Percentiles rank a stretch among this genome's conserved stretches.
Conservation (phyloP, 805 yeast genomes). For the Cyberlindnera meyerae region DNA sequence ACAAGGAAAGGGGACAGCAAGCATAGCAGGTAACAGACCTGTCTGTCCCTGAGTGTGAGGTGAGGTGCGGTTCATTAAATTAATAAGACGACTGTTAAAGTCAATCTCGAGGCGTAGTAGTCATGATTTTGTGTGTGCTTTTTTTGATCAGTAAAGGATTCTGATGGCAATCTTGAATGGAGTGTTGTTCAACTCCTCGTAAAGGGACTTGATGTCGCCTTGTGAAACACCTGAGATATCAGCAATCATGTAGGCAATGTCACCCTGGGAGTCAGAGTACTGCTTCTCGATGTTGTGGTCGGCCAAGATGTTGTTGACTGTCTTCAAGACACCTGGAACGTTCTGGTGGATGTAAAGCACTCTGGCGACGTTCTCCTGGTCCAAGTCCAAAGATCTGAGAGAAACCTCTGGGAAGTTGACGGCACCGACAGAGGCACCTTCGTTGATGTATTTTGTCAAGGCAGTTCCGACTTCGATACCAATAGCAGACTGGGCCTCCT, state of each 20-base stretch:
- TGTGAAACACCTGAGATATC: conserved; percentile 84
- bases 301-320: conserved; percentile 92
- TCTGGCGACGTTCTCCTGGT: conserved; percentile 84
- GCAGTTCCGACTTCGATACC: conserved; percentile 92
- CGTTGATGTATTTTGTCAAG: conserved; percentile 86
- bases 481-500: conserved; percentile 97
- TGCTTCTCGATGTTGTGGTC: conserved; percentile 96
- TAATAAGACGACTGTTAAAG: conserved; percentile 16
- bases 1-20: too few relatives aligned
- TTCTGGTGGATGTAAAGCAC: conserved; percentile 94
- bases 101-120: neutral
- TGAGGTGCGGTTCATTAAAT: too few relatives aligned
- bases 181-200: conserved; percentile 82
- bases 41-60: too few relatives aligned
- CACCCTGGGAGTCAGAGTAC: conserved; percentile 95
- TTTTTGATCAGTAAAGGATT: conserved; percentile 70
- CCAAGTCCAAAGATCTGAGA: conserved; percentile 80
- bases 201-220: conserved; percentile 77
- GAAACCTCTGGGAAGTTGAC: conserved; percentile 99
- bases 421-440: conserved; percentile 91
- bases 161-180: conserved; percentile 90
- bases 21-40: too few relatives aligned
- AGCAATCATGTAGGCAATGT: conserved; percentile 96
- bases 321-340: conserved; percentile 97
- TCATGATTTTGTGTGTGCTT: conserved; percentile 3